phyloP scores from a whole-genome alignment of 805 yeast genomes.

The Hanseniaspora meyeri region DNA sequence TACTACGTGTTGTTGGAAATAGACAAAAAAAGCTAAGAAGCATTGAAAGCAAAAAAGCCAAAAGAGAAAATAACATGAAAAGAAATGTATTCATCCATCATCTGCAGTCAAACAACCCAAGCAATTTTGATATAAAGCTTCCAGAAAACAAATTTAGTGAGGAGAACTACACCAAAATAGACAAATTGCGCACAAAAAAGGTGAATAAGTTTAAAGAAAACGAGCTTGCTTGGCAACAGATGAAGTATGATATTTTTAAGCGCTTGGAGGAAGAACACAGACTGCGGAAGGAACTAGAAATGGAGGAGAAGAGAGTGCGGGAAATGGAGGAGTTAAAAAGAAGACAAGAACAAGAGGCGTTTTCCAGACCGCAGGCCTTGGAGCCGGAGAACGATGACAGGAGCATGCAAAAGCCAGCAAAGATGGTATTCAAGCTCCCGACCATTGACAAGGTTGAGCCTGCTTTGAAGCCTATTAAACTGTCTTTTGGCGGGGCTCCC shows the following conservation, averaged over 20 bases:
- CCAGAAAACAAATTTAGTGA: conserved; percentile 4
- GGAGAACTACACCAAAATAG: conserved; percentile 1
- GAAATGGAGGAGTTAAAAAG: conserved; percentile 4
- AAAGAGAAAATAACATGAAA: background rate
- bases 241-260: conserved; percentile 2
- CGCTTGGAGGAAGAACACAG: background rate
- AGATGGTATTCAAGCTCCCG: conserved; percentile 7
- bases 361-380: background rate
- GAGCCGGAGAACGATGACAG: background rate
- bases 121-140: background rate
- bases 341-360: conserved; percentile 2
- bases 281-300: conserved; percentile 3
- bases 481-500: background rate
- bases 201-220: conserved; percentile 10
- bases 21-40: background rate
- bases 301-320: conserved; percentile 2
- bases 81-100: conserved; percentile 6
- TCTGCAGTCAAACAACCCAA: background rate
- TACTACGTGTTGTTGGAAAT: background rate
- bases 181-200: conserved; percentile 1
- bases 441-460: background rate
- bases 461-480: background rate
- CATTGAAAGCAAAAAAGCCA: background rate
- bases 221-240: conserved; percentile 7
- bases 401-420: background rate